Evolutionary conservation across 2,329 filamentous ascomycete genomes (phyloP), one percentile per base, ranked within the genome.

Genomic region (Aureobasidium sp.): DNA sequence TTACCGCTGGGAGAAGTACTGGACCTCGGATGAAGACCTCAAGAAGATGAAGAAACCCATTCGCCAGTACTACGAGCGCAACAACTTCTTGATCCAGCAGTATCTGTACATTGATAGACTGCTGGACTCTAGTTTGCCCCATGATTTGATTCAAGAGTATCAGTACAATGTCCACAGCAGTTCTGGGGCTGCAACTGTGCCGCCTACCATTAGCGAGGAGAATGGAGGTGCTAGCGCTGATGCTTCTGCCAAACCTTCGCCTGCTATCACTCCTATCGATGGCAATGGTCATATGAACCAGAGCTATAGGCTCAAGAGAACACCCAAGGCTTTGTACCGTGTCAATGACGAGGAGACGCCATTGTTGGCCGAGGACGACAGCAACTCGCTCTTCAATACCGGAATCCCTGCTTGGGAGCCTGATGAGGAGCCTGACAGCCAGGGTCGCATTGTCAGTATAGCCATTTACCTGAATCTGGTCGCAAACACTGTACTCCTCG

Each of bases 71-170:
- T 96, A 97, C 71, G 87, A 95, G 78, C 85, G 90, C 47, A 93
- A 87, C 71, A 97, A 97, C 75, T 86, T 87, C 67, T 79, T 97
- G 48, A 85, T 97, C 63, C 89, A 94, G 72, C 89, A 96, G 72
- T 97, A 97, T 73, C 81, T 95, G 65, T 97, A 95, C 73, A 96
- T 97, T 68, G 93, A 97, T 75, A 85, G 88, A 58, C 79, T 97
- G 61, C 82, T 97, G 64, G 91, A 96, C 75, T 96, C 91, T 8
- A 92, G 90, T 34, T 83, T 96, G n/a, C 92, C 92, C 1, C 92
- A 96, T 70, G 87, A 93, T 68, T 79, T 97, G 48, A 85, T 97
- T 62, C 92, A 95, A 70, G 92, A 97, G 74, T 97, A 96, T 74
- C 86, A 86, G 65, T 79, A 87, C 65, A 78, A 85, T 54, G 79